phyloP scores from a whole-genome alignment of 345 rosid species.

The Laguncularia racemosa region DNA sequence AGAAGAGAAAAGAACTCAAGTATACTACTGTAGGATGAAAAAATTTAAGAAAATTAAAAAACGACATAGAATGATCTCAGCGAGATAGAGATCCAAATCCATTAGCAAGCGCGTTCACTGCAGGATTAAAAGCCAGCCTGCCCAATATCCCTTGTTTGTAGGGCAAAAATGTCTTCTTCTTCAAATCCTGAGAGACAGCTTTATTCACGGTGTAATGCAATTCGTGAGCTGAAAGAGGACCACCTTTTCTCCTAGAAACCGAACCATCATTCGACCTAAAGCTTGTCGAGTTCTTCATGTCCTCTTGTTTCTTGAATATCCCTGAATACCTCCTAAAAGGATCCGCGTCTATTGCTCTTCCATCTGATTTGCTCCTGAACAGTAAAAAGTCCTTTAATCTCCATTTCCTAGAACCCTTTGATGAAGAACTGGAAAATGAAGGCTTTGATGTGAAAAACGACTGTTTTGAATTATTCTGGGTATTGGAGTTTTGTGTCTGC shows the following conservation, averaged over 20 bases:
- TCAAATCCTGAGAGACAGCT: slow-evolving; percentile 62
- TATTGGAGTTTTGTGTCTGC: slow-evolving; percentile 6
- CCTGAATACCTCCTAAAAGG: slow-evolving; percentile 33
- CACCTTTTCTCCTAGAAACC: slow-evolving; percentile 26
- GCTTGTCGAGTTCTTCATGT: slow-evolving; percentile 36
- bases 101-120: slow-evolving; percentile 18
- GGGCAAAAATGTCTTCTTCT: slow-evolving; percentile 87
- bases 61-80: background rate
- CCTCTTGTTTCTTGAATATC: slow-evolving; percentile 51
- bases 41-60: no score
- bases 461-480: slow-evolving; percentile 10
- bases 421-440: slow-evolving; percentile 13
- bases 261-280: slow-evolving; percentile 26
- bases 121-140: slow-evolving; percentile 54
- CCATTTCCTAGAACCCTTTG: slow-evolving; percentile 68
- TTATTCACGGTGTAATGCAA: slow-evolving; percentile 73
- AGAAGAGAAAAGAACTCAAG: no score
- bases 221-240: slow-evolving; percentile 68
- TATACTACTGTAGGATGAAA: no score
- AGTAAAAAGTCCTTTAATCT: slow-evolving; percentile 61
- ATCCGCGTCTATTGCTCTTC: slow-evolving; percentile 57
- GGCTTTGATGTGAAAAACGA: slow-evolving; percentile 1
- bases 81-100: slow-evolving; percentile 18
- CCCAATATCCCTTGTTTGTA: slow-evolving; percentile 80
- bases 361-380: slow-evolving; percentile 90